These are phyloP conservation scores for Puccinia coronata DNA, from an alignment of 1,284 basidiomycete species.

Conservation along the genomic window DNA sequence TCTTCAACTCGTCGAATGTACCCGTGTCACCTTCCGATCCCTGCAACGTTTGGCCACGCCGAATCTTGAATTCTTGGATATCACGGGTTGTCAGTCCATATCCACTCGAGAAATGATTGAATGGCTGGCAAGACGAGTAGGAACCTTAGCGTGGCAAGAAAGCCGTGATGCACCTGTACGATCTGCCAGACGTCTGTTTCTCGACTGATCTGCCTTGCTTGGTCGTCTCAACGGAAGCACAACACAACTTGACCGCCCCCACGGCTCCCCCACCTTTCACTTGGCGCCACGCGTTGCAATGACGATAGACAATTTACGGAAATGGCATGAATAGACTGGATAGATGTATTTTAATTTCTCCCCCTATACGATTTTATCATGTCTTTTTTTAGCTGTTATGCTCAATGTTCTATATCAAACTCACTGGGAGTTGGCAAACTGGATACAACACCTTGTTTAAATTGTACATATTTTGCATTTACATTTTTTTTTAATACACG, in stretches of 20 bases:
- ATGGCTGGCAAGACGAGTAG: constrained; percentile 20
- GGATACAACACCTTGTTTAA: too few relatives aligned
- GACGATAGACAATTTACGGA: too few relatives aligned
- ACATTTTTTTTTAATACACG: too few relatives aligned
- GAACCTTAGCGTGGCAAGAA: not conserved
- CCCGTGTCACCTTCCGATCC: constrained; percentile 12
- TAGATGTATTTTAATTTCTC: too few relatives aligned
- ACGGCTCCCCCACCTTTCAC: not conserved
- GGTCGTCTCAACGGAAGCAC: not conserved
- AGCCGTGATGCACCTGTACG: not conserved
- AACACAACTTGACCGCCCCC: not conserved
- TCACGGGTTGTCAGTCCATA: constrained; percentile 40
- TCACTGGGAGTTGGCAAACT: too few relatives aligned
- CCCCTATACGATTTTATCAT: not conserved
- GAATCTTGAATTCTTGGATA: constrained; percentile 14
- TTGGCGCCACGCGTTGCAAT: too few relatives aligned
- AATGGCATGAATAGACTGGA: too few relatives aligned
- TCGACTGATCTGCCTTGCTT: constrained; percentile 8
- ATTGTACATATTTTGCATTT: too few relatives aligned
- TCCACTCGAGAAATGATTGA: constrained; percentile 35
- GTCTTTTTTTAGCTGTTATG: too few relatives aligned
- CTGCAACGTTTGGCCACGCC: not conserved
- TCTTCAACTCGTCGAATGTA: constrained; percentile 22
- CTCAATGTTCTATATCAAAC: too few relatives aligned
- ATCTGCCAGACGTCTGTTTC: constrained; percentile 5